phyloP scores from a whole-genome alignment of 2,329 filamentous ascomycete genomes.

The Alternaria gaisen region DNA sequence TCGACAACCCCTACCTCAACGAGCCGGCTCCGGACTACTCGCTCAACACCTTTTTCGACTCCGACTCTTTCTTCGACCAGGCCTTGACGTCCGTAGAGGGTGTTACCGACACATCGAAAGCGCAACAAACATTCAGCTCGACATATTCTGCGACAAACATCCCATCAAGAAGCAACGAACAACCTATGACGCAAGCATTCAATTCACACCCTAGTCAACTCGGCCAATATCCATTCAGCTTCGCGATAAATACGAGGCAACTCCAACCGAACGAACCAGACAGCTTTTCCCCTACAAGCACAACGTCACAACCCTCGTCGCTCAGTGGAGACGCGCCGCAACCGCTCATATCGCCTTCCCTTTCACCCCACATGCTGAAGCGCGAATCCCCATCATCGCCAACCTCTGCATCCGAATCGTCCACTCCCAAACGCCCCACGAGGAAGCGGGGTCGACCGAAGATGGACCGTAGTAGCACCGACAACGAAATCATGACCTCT shows the following conservation, averaged over 20 bases:
- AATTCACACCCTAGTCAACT: conserved; percentile 35
- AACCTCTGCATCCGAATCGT: conserved; percentile 28
- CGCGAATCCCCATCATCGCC: conserved; percentile 40
- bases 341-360: conserved; percentile 33
- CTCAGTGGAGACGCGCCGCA: conserved; percentile 42
- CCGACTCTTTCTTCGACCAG: conserved; percentile 37
- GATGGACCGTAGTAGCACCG: conserved; percentile 34
- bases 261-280: conserved; percentile 24
- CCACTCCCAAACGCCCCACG: conserved; percentile 37
- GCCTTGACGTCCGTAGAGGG: conserved; percentile 37
- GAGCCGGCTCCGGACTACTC: conserved; percentile 36
- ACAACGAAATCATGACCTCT: conserved; percentile 20
- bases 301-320: conserved; percentile 44
- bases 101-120: conserved; percentile 26
- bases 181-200: conserved; percentile 24
- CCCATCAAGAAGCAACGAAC: conserved; percentile 20
- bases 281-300: conserved; percentile 29
- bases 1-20: conserved; percentile 37
- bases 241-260: conserved; percentile 30
- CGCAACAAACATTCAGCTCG: conserved; percentile 23
- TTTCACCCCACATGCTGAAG: conserved; percentile 42
- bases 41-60: conserved; percentile 41
- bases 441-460: conserved; percentile 46
- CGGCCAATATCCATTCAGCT: conserved; percentile 26
- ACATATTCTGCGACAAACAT: conserved; percentile 27